These are phyloP conservation scores for Paracamarosporium sp. DNA, from an alignment of 2,329 filamentous ascomycete species.

Conservation along the genomic window DNA sequence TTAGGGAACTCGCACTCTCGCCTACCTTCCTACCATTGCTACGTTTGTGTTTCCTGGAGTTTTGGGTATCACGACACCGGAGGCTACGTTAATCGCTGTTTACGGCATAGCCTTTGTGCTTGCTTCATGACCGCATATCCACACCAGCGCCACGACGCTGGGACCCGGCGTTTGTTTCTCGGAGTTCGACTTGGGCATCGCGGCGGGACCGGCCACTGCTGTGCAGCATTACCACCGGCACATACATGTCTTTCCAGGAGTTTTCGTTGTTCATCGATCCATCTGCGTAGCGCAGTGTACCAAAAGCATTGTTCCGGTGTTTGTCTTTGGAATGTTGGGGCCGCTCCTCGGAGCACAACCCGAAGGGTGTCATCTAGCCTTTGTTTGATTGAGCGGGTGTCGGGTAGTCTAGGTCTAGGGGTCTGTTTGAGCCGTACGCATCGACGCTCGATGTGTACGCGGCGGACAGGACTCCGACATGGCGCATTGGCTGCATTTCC, in stretches of 20 bases:
- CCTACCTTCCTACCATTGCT: constrained; percentile 1
- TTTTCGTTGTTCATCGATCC: not conserved
- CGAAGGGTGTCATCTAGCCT: not conserved
- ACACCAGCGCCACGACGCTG: not conserved
- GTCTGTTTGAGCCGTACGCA: not conserved
- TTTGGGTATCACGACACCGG: not conserved
- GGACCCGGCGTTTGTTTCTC: constrained; percentile 6
- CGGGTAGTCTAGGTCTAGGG: not conserved
- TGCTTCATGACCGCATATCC: constrained; percentile 2
- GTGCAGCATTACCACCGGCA: not conserved
- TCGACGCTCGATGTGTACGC: not conserved
- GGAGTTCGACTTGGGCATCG: not conserved
- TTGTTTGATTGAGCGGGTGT: not conserved
- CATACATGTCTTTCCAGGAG: not conserved
- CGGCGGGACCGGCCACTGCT: not conserved
- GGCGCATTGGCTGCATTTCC: not conserved
- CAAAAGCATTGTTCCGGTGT: constrained; percentile 9
- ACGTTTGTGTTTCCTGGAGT: constrained; percentile 1
- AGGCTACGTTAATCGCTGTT: not conserved
- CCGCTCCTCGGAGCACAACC: constrained; percentile 1
- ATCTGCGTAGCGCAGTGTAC: constrained; percentile 8
- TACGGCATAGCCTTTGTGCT: not conserved
- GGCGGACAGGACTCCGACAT: not conserved
- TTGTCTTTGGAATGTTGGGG: not conserved
- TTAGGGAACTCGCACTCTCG: not conserved